These are phyloP conservation scores for Erythrobasidium hasegawianum DNA, from an alignment of 1,284 basidiomycete species.

Conservation along the genomic window DNA sequence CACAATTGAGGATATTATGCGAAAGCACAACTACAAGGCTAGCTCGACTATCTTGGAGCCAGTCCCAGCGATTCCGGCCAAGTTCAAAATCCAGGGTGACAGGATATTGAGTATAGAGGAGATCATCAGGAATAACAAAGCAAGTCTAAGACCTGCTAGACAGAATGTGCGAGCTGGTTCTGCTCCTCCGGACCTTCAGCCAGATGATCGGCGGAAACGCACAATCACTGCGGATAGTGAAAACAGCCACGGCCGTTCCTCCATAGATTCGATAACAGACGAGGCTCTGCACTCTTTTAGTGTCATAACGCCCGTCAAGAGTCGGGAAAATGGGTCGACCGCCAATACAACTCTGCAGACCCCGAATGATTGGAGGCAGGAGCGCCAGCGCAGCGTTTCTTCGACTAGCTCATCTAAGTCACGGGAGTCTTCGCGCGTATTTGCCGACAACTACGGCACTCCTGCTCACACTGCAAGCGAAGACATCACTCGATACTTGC, in stretches of 20 bases:
- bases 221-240: conserved; percentile 15
- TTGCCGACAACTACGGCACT: background rate
- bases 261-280: conserved; percentile 18
- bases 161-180: background rate
- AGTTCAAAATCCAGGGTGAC: background rate
- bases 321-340: background rate
- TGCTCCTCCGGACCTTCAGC: background rate
- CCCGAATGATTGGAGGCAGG: background rate
- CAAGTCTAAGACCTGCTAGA: background rate
- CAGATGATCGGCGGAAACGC: background rate
- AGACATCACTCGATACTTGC: conserved; percentile 59
- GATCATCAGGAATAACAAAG: conserved; percentile 3
- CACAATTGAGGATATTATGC: conserved; percentile 18
- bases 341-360: conserved; percentile 6
- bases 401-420: background rate
- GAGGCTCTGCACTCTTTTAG: conserved; percentile 10
- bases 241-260: conserved; percentile 10
- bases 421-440: background rate
- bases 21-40: background rate
- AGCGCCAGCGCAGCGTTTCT: background rate
- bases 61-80: conserved; percentile 21
- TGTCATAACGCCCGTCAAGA: background rate
- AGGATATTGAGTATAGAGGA: conserved; percentile 29
- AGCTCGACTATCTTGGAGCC: conserved; percentile 5
- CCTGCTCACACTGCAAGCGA: conserved; percentile 23